These are phyloP conservation scores for Kurtzmaniella quercitrusa DNA, from an alignment of 1,139 yeast genomes.

Conservation along the genomic window DNA sequence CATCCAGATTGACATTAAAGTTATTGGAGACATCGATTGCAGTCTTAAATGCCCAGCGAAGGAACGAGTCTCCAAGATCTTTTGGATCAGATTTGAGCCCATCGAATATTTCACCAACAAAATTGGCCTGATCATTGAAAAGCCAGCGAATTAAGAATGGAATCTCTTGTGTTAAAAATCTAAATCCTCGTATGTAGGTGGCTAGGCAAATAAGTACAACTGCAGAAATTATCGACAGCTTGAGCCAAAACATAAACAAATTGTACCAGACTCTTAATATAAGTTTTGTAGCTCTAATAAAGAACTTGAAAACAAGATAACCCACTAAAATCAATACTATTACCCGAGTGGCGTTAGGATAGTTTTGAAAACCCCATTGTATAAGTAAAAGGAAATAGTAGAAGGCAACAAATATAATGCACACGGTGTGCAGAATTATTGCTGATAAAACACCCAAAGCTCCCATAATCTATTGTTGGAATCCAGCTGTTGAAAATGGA, in stretches of 20 bases:
- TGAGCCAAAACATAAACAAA: slow-evolving; percentile 21
- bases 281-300: slow-evolving; percentile 14
- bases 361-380: slow-evolving; percentile 12
- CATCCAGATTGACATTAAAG: too few relatives aligned
- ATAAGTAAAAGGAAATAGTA: background rate
- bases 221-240: slow-evolving; percentile 9
- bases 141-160: slow-evolving; percentile 11
- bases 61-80: slow-evolving; percentile 7
- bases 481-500: background rate
- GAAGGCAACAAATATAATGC: background rate
- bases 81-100: slow-evolving; percentile 3
- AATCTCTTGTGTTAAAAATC: slow-evolving; percentile 18
- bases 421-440: background rate
- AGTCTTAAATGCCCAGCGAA: slow-evolving; percentile 4
- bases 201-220: slow-evolving; percentile 11
- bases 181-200: slow-evolving; percentile 19
- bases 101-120: background rate
- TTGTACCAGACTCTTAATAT: slow-evolving; percentile 21
- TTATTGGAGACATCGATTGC: background rate
- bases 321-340: slow-evolving; percentile 16
- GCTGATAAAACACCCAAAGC: background rate
- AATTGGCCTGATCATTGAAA: slow-evolving; percentile 1
- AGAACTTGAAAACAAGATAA: slow-evolving; percentile 21
- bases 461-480: background rate
- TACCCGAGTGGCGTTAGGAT: slow-evolving; percentile 23